Conservation (phyloP, 2,329 filamentous ascomycete species). For the Botryotinia narcissicola region DNA sequence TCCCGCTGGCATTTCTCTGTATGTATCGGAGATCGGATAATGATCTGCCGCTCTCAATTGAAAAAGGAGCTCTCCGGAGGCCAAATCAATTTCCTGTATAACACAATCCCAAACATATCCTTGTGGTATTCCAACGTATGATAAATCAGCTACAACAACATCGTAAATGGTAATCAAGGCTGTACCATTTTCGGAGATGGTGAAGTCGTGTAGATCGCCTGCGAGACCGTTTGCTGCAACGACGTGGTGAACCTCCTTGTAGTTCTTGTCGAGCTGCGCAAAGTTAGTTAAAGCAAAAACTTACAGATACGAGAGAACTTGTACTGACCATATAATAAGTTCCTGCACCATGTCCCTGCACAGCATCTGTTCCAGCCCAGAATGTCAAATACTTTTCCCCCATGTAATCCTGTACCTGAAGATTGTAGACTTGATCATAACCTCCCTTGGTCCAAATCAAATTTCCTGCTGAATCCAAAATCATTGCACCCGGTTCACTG, state of each 20-base stretch:
- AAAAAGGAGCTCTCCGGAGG: slow-evolving; percentile 54
- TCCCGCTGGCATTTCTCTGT: slow-evolving; percentile 36
- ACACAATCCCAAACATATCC: slow-evolving; percentile 57
- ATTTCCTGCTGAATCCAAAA: slow-evolving; percentile 45
- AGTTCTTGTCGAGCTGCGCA: slow-evolving; percentile 32
- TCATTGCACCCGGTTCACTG: slow-evolving; percentile 42
- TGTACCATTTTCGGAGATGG: slow-evolving; percentile 51
- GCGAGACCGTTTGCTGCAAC: slow-evolving; percentile 35
- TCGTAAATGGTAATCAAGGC: slow-evolving; percentile 54
- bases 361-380: slow-evolving; percentile 48
- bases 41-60: slow-evolving; percentile 55
- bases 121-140: slow-evolving; percentile 45
- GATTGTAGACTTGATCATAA: slow-evolving; percentile 44
- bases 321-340: slow-evolving; percentile 46
- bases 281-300: slow-evolving; percentile 7
- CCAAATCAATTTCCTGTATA: slow-evolving; percentile 44
- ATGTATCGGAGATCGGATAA: slow-evolving; percentile 44
- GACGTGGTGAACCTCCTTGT: slow-evolving; percentile 41
- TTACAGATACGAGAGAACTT: not conserved
- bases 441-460: slow-evolving; percentile 45
- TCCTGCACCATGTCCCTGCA: slow-evolving; percentile 48
- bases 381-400: slow-evolving; percentile 48
- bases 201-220: slow-evolving; percentile 49
- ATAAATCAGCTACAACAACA: slow-evolving; percentile 47
- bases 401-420: slow-evolving; percentile 46